Conservation (phyloP, 2,329 filamentous ascomycete genomes). For the Botrytis paeoniae region DNA sequence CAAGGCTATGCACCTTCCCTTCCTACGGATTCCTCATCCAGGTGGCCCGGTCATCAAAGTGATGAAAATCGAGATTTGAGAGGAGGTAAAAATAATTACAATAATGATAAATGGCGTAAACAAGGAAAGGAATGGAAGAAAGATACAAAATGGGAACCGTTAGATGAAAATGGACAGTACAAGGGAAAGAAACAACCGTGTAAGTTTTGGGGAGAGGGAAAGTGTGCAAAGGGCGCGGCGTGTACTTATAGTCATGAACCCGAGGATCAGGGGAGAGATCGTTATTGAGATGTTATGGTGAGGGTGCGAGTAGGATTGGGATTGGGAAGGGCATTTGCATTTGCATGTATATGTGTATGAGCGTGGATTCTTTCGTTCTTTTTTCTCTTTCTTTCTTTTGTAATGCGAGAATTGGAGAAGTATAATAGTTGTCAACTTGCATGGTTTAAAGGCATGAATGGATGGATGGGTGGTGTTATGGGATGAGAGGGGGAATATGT, state of each 20-base stretch:
- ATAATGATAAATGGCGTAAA: conserved; percentile 11
- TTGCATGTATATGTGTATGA: background rate
- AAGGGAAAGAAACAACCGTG: conserved; percentile 63
- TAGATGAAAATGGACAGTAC: conserved; percentile 41
- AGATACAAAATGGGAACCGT: conserved; percentile 21
- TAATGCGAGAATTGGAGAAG: background rate
- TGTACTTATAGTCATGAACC: conserved; percentile 70
- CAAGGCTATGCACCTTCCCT: conserved; percentile 5
- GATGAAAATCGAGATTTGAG: conserved; percentile 10
- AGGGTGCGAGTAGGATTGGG: background rate
- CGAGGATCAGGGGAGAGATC: conserved; percentile 7
- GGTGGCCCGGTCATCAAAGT: conserved; percentile 27
- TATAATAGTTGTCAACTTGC: background rate
- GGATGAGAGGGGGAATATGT: background rate
- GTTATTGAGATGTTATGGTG: background rate
- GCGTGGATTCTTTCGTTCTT: background rate
- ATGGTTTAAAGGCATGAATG: background rate
- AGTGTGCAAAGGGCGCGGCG: conserved; percentile 69
- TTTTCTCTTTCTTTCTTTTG: background rate
- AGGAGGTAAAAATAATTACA: background rate
- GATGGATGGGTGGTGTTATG: background rate
- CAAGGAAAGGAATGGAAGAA: background rate
- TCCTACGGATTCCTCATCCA: background rate
- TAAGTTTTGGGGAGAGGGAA: conserved; percentile 67
- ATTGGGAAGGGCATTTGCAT: background rate